Conservation (phyloP, 2,329 filamentous ascomycete species). For the Neofusicoccum laricinum region DNA sequence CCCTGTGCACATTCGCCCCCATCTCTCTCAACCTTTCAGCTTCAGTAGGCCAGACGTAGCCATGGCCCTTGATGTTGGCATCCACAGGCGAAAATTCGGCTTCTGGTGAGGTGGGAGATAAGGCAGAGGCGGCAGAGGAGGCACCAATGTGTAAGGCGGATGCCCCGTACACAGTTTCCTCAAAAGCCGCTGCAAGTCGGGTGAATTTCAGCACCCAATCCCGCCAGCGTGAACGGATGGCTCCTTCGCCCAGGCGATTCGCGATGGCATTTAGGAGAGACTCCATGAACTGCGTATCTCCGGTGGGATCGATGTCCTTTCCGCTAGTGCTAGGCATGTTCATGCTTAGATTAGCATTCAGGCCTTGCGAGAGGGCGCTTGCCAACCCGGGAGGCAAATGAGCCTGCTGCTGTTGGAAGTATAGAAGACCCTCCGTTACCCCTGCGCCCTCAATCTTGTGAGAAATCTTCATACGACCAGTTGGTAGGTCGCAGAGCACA, state of each 20-base stretch:
- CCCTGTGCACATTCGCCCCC: constrained; percentile 84
- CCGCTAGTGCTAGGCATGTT: constrained; percentile 28
- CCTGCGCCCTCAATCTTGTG: constrained; percentile 78
- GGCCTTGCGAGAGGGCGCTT: constrained; percentile 23
- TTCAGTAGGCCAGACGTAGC: constrained; percentile 93
- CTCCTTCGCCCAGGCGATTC: constrained; percentile 79
- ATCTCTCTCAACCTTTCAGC: constrained; percentile 77
- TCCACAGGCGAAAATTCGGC: constrained; percentile 25
- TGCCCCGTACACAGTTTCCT: constrained; percentile 91
- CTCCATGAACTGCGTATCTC: constrained; percentile 85
- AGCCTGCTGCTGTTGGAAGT: constrained; percentile 72
- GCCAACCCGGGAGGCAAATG: constrained; percentile 22
- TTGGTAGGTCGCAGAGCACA: constrained; percentile 86
- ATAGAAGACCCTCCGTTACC: constrained; percentile 78
- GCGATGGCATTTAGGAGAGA: constrained; percentile 80
- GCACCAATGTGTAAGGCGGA: constrained; percentile 83
- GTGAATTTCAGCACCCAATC: constrained; percentile 95
- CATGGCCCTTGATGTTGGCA: constrained; percentile 69
- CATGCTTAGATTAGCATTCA: constrained; percentile 32
- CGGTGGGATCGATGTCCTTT: constrained; percentile 64
- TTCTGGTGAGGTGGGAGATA: constrained; percentile 9
- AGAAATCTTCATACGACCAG: constrained; percentile 91
- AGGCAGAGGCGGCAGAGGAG: constrained; percentile 47
- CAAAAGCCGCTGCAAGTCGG: constrained; percentile 86
- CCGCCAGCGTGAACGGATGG: constrained; percentile 87